A percentile compares a stretch with the other conserved stretches of the same genome.
Evolutionary conservation across 2,329 filamentous ascomycete genomes (phyloP).

Genomic region (Colletotrichum gloeosporioides): DNA sequence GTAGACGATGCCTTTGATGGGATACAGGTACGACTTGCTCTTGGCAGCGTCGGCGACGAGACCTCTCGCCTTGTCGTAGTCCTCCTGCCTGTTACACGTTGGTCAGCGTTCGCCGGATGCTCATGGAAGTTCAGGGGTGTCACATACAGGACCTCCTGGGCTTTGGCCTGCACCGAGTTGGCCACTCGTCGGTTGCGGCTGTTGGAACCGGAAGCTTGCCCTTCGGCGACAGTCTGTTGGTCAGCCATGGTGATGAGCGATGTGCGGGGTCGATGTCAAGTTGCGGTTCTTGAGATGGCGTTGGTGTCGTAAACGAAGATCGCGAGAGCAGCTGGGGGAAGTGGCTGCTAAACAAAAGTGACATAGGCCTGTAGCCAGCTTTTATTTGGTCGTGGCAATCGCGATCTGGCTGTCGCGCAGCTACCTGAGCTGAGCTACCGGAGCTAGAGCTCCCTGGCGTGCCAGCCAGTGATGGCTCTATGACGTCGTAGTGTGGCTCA

Average conservation of each 20-base stretch:
- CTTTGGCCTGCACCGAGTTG: conserved; percentile 47
- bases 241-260: conserved; percentile 5
- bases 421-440: conserved; percentile 1
- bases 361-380: neutral
- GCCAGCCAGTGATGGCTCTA: conserved; percentile 13
- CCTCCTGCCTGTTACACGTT: conserved; percentile 60
- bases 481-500: conserved; percentile 15
- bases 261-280: neutral
- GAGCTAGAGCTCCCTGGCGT: conserved; percentile 13
- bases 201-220: neutral
- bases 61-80: conserved; percentile 69
- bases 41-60: conserved; percentile 72
- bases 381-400: conserved; percentile 12
- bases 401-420: conserved; percentile 16
- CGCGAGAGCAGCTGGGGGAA: neutral
- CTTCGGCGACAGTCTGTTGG: conserved; percentile 1
- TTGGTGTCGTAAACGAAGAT: neutral
- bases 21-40: conserved; percentile 78
- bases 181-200: conserved; percentile 31
- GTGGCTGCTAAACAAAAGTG: neutral
- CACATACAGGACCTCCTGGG: conserved; percentile 54
- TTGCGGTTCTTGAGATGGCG: neutral
- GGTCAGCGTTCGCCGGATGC: conserved; percentile 1
- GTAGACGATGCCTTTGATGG: conserved; percentile 73
- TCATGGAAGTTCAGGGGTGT: neutral